These are phyloP conservation scores for Emmonsiellopsis sp. DNA, from an alignment of 2,329 filamentous ascomycete genomes.

Conservation along the genomic window DNA sequence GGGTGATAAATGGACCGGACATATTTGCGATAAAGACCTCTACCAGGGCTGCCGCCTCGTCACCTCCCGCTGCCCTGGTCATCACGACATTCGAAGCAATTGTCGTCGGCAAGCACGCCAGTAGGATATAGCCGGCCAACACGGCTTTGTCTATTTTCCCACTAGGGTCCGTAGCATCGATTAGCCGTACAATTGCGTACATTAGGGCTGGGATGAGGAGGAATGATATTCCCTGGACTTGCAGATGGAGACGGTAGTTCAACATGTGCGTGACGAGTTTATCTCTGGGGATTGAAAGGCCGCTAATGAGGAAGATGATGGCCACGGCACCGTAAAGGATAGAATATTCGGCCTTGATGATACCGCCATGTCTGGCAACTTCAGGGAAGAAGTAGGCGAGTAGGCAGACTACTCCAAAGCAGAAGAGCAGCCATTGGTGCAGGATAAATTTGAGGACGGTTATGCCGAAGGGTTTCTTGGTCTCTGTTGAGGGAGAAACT, in stretches of 20 bases:
- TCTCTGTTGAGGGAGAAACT: neutral
- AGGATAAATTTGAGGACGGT: slow-evolving; percentile 18
- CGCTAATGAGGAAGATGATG: slow-evolving; percentile 62
- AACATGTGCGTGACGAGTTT: slow-evolving; percentile 52
- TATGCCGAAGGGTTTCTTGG: neutral
- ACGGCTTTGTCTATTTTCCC: slow-evolving; percentile 51
- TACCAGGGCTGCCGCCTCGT: slow-evolving; percentile 55
- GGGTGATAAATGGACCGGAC: slow-evolving; percentile 57
- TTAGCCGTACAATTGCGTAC: slow-evolving; percentile 45
- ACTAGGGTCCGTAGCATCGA: slow-evolving; percentile 38
- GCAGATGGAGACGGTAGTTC: slow-evolving; percentile 58
- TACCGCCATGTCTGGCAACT: slow-evolving; percentile 36
- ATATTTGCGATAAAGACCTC: slow-evolving; percentile 64
- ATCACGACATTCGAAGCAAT: slow-evolving; percentile 66
- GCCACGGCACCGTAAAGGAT: slow-evolving; percentile 60
- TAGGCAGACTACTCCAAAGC: slow-evolving; percentile 45
- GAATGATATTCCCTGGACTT: slow-evolving; percentile 60
- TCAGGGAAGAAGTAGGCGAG: slow-evolving; percentile 47
- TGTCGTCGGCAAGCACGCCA: slow-evolving; percentile 61
- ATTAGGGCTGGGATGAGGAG: slow-evolving; percentile 55
- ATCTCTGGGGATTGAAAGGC: slow-evolving; percentile 55
- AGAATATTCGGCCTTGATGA: slow-evolving; percentile 31
- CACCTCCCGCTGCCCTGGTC: slow-evolving; percentile 59
- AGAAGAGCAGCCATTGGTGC: slow-evolving; percentile 57
- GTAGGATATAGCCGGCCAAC: slow-evolving; percentile 57